Conservation (phyloP, 1,284 basidiomycete genomes). For the Pseudozyma pruni region DNA sequence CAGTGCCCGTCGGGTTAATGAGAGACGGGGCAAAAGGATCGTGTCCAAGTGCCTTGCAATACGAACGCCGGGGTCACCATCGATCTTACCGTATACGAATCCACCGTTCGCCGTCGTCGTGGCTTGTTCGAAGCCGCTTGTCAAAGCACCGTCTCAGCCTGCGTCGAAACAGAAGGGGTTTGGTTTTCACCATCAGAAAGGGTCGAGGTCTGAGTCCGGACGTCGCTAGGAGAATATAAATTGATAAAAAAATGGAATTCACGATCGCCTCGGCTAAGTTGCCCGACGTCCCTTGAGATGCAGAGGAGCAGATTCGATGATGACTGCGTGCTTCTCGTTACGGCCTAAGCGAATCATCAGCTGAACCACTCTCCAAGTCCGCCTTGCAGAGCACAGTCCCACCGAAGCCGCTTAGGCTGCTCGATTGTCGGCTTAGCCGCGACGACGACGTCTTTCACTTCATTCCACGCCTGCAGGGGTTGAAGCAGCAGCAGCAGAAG, state of each 20-base stretch:
- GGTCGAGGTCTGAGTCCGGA: not conserved
- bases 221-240: not conserved
- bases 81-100: no score
- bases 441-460: not conserved
- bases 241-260: not conserved
- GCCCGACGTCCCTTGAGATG: not conserved
- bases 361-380: no score
- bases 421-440: not conserved
- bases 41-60: no score
- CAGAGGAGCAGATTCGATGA: slow-evolving; percentile 22
- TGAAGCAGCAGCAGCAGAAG: no score
- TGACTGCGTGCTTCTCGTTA: slow-evolving; percentile 17
- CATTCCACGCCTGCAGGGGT: no score
- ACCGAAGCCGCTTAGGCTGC: not conserved
- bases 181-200: not conserved
- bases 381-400: not conserved
- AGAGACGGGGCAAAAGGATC: no score
- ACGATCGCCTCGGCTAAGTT: slow-evolving; percentile 4
- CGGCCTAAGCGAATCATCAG: slow-evolving; percentile 27
- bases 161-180: no score
- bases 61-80: no score
- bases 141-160: slow-evolving; percentile 15
- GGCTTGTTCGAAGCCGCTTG: no score
- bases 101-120: no score
- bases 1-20: no score